phyloP scores from a whole-genome alignment of 345 rosid species.

The Viola odorata region DNA sequence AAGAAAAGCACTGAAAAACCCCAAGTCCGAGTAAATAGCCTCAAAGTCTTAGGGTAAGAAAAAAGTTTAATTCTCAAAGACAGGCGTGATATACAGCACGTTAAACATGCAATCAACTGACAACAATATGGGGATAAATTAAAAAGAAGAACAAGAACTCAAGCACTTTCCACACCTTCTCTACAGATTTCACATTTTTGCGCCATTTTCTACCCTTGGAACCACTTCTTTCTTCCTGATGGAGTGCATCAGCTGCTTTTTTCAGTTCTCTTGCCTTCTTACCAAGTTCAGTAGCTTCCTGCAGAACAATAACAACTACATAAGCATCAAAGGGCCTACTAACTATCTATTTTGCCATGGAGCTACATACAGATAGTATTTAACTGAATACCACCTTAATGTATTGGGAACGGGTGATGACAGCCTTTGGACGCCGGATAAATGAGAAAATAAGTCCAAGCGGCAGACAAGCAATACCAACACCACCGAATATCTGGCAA shows the following conservation, averaged over 20 bases:
- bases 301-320: conserved; percentile 19
- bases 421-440: conserved; percentile 96
- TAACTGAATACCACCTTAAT: conserved; percentile 56
- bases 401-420: conserved; percentile 94
- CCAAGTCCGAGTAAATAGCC: not conserved
- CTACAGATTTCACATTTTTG: conserved; percentile 88
- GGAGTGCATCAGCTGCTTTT: conserved; percentile 93
- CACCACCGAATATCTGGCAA: conserved; percentile 92
- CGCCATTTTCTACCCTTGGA: conserved; percentile 94
- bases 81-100: not conserved
- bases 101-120: not conserved
- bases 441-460: conserved; percentile 91
- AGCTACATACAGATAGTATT: conserved; percentile 3
- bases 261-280: conserved; percentile 93
- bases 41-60: not conserved
- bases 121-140: no score
- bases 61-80: not conserved
- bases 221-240: conserved; percentile 95
- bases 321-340: conserved; percentile 5
- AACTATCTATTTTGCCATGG: not conserved
- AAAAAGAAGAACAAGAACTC: not conserved
- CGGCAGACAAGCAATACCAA: conserved; percentile 93
- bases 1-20: not conserved
- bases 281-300: conserved; percentile 99
- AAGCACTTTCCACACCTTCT: conserved; percentile 52